Evolutionary conservation across 1,284 basidiomycete genomes (phyloP), one percentile per base, ranked within the genome.

Genomic region (Gymnopus androsaceus): DNA sequence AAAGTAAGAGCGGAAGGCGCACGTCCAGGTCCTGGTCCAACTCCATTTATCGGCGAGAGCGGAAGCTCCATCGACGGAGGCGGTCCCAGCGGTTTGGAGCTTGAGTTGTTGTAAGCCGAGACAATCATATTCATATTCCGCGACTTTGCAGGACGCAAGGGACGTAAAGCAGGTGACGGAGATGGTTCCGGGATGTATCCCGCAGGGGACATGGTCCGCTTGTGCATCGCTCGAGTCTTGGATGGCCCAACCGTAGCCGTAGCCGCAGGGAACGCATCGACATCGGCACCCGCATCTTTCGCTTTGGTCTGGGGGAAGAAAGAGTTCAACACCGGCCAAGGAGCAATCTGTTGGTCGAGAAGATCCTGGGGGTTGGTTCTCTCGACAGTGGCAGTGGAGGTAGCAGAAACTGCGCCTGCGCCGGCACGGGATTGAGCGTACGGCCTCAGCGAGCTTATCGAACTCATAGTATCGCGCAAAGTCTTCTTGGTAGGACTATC

Each of bases 271-370:
- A 41, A 50, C n/a, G n/a, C n/a, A n/a, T n/a, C n/a, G n/a, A n/a
- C n/a, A n/a, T n/a, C n/a, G n/a, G n/a, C n/a, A n/a, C n/a, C n/a
- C n/a, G 3, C 37, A 55, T 38, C 54, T 17, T 40, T 59, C 15
- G 64, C 58, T 52, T 75, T 76, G 51, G 74, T 69, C 2, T 82
- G 81, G 2, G 80, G 81, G 0, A 82, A 70, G 5, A 71, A 63
- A 56, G 79, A 74, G 38, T 81, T 72, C 5, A 84, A 68, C 5
- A 73, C 74, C 0, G 80, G 74, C 86, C 84, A 88, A 0, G 85
- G 84, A 0, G 80, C 77, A 41, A 90, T 90, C 55, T 81, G 82
- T 65, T 82, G 77, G 0, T 82, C 84, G 15, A 88, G 70, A 40
- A 71, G 57, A 4, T 64, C 61, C 0, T 68, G 61, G 1, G 60